Evolutionary conservation across 257 asterid genomes (phyloP).

Genomic region (Cruciata laevipes): DNA sequence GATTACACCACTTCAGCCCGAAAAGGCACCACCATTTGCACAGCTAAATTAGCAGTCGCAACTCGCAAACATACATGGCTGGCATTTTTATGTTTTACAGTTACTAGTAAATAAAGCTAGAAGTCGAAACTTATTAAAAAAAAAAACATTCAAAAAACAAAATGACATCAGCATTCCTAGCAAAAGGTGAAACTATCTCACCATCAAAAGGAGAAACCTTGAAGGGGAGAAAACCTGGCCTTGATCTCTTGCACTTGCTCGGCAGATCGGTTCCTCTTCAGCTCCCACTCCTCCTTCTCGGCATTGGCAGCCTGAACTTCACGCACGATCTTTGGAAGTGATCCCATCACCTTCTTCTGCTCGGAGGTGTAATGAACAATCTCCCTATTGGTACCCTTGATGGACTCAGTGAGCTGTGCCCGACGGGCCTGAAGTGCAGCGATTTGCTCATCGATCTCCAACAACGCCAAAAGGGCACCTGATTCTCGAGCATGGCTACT

Average conservation of each 20-base stretch:
- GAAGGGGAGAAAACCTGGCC: slow-evolving; percentile 28
- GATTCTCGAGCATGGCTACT: slow-evolving; percentile 27
- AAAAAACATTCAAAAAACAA: background rate
- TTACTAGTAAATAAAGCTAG: background rate
- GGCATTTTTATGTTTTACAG: background rate
- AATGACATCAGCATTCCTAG: background rate
- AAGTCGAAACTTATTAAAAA: slow-evolving; percentile 1
- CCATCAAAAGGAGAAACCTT: slow-evolving; percentile 25
- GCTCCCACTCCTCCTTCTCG: slow-evolving; percentile 26
- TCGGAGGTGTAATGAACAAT: slow-evolving; percentile 12
- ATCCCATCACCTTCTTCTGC: slow-evolving; percentile 20
- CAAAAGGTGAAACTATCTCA: background rate
- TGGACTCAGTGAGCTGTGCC: slow-evolving; percentile 14
- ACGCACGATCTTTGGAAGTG: slow-evolving; percentile 29
- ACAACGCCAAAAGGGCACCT: slow-evolving; percentile 15
- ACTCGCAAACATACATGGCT: background rate
- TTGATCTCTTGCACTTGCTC: slow-evolving; percentile 27
- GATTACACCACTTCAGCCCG: too few relatives aligned
- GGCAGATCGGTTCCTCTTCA: slow-evolving; percentile 24
- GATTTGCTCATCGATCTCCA: slow-evolving; percentile 29
- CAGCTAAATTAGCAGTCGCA: background rate
- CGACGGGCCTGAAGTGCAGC: slow-evolving; percentile 28
- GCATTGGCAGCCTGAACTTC: slow-evolving; percentile 36
- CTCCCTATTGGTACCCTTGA: slow-evolving; percentile 20
- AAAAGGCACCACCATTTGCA: background rate